Evolutionary conservation across 176 grass and related monocot genomes (phyloP).

Genomic region (Bolboschoenus planiculmis): DNA sequence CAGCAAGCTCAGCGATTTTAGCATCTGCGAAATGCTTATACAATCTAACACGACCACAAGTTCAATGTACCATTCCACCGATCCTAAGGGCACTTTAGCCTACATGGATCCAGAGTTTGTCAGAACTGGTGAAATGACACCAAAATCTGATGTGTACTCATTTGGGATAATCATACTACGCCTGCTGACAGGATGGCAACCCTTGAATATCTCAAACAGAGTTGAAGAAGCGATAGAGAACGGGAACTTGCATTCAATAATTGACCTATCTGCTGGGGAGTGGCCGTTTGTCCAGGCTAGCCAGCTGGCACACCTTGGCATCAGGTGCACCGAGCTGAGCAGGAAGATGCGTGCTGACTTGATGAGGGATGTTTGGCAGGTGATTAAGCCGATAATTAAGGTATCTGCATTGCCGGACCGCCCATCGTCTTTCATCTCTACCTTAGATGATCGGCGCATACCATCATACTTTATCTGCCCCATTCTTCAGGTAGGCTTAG

Average conservation of each 20-base stretch:
- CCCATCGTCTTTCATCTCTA: background rate
- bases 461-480: slow-evolving; percentile 72
- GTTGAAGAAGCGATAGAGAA: slow-evolving; percentile 58
- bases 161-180: slow-evolving; percentile 69
- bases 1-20: slow-evolving; percentile 64
- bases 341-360: slow-evolving; percentile 45
- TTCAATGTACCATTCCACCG: slow-evolving; percentile 28
- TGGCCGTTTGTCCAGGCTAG: slow-evolving; percentile 75
- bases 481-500: slow-evolving; percentile 50
- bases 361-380: slow-evolving; percentile 35
- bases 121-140: slow-evolving; percentile 38
- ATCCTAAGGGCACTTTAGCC: slow-evolving; percentile 30
- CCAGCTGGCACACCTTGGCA: slow-evolving; percentile 55
- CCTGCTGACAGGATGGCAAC: slow-evolving; percentile 54
- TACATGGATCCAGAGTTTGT: slow-evolving; percentile 60
- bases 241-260: slow-evolving; percentile 34
- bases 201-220: slow-evolving; percentile 29
- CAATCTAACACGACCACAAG: slow-evolving; percentile 27
- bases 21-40: slow-evolving; percentile 32
- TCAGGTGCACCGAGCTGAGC: slow-evolving; percentile 42
- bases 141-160: slow-evolving; percentile 55
- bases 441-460: slow-evolving; percentile 2
- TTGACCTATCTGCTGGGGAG: slow-evolving; percentile 52
- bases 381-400: slow-evolving; percentile 45
- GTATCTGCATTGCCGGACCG: slow-evolving; percentile 18